These are phyloP conservation scores for Mucor racemosus DNA, from an alignment of 371 early-diverging fungal genomes.

Conservation along the genomic window DNA sequence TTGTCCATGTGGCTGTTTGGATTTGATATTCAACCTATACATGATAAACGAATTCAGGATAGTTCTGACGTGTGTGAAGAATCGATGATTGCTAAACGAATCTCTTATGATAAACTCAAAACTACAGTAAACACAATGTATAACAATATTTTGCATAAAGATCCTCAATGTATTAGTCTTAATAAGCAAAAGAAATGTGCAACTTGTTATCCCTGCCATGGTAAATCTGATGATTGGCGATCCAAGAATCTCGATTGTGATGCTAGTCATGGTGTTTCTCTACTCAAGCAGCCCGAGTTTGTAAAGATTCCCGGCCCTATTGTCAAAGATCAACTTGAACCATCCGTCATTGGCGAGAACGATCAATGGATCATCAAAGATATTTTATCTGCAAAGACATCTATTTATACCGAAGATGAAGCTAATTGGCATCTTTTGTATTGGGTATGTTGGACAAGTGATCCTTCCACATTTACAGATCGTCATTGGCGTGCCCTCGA, in stretches of 20 bases:
- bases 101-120: constrained; percentile 33
- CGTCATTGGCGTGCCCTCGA: constrained; percentile 72
- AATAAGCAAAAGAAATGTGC: constrained; percentile 42
- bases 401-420: constrained; percentile 60
- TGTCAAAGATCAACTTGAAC: constrained; percentile 44
- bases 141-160: constrained; percentile 42
- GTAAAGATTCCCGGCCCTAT: constrained; percentile 30
- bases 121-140: constrained; percentile 53
- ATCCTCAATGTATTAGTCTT: constrained; percentile 34
- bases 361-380: constrained; percentile 68
- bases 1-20: constrained; percentile 66
- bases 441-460: constrained; percentile 73
- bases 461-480: constrained; percentile 60
- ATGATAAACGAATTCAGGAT: constrained; percentile 61
- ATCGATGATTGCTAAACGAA: constrained; percentile 61
- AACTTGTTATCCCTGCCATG: constrained; percentile 63
- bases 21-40: constrained; percentile 55
- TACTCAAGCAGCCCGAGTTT: constrained; percentile 21
- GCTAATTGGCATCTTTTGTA: constrained; percentile 66
- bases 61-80: constrained; percentile 57
- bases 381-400: constrained; percentile 56
- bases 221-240: constrained; percentile 59
- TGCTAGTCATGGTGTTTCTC: constrained; percentile 54
- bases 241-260: constrained; percentile 57
- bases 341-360: constrained; percentile 46